phyloP scores from a whole-genome alignment of 1,139 yeast species.

The Zygotorulaspora mrakii region DNA sequence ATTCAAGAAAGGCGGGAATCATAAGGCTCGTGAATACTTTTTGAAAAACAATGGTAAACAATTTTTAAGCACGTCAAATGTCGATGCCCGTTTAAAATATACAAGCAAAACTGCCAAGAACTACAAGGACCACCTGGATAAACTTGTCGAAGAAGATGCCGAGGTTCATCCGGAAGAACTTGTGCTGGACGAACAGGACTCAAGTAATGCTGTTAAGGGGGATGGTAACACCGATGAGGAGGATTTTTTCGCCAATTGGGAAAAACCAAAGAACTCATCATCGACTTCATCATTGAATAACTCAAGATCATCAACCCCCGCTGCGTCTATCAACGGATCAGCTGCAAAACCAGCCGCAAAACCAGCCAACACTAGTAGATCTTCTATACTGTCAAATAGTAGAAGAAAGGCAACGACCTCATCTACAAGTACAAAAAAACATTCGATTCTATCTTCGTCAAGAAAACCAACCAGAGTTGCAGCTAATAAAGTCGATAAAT shows the following conservation, averaged over 20 bases:
- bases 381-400: constrained; percentile 26
- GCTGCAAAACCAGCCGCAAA: constrained; percentile 5
- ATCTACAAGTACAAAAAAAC: constrained; percentile 30
- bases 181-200: constrained; percentile 56
- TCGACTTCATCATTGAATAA: constrained; percentile 22
- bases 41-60: constrained; percentile 80
- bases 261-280: constrained; percentile 53
- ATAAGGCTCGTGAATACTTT: constrained; percentile 76
- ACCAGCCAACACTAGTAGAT: constrained; percentile 13
- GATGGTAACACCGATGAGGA: constrained; percentile 51
- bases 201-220: constrained; percentile 35
- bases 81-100: constrained; percentile 74
- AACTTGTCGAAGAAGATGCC: constrained; percentile 64
- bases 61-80: constrained; percentile 45
- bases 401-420: constrained; percentile 25
- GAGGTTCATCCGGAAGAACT: constrained; percentile 62
- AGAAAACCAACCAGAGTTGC: constrained; percentile 53
- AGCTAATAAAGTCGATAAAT: constrained; percentile 46
- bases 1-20: constrained; percentile 91
- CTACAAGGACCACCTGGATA: constrained; percentile 74
- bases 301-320: constrained; percentile 2
- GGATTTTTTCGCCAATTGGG: constrained; percentile 91
- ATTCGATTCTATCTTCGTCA: constrained; percentile 35
- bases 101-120: constrained; percentile 71
- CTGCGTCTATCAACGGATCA: constrained; percentile 21